Evolutionary conservation across 169 alveolate species (phyloP), one percentile per base, ranked within the genome.

Genomic region (Miamiensis avidus): DNA sequence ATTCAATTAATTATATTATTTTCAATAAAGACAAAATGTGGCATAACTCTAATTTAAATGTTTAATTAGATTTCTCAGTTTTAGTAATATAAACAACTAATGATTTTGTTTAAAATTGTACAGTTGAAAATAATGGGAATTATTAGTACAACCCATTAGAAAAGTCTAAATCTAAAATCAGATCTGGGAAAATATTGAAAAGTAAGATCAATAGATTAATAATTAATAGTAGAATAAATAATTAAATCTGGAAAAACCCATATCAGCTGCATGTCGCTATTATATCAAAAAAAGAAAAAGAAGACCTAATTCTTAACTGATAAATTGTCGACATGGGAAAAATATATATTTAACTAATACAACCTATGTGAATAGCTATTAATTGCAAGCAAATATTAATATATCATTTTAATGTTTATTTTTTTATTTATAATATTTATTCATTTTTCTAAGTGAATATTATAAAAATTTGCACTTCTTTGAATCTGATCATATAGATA

Each of bases 71-170:
- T n/a, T n/a, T n/a, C n/a, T n/a, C n/a, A n/a, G n/a, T n/a, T n/a
- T n/a, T n/a, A n/a, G n/a, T n/a, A n/a, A n/a, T n/a, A n/a, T n/a
- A n/a, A n/a, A n/a, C n/a, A n/a, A n/a, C n/a, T n/a, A n/a, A n/a
- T n/a, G n/a, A n/a, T n/a, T n/a, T n/a, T n/a, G n/a, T n/a, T n/a
- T n/a, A 87, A 82, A 6, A 87, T 95, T 25, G 72, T 74, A 1
- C 88, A 93, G 15, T 94, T 93, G n/a, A 94, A 92, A 77, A 92
- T 89, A 74, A 88, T 95, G 31, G 98, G 97, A 32, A 92, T 95
- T 65, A 96, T 91, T 81, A 98, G 26, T 96, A 96, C 87, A 95
- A 89, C 81, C 97, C 98, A 26, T 77, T 6, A 11, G 33, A 77
- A 77, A 77, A 25, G 82, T 77, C 30, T 64, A 77, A 31, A 77